Evolutionary conservation across 768 basidiomycete species (phyloP).

Genomic region (Suillus subalutaceus): DNA sequence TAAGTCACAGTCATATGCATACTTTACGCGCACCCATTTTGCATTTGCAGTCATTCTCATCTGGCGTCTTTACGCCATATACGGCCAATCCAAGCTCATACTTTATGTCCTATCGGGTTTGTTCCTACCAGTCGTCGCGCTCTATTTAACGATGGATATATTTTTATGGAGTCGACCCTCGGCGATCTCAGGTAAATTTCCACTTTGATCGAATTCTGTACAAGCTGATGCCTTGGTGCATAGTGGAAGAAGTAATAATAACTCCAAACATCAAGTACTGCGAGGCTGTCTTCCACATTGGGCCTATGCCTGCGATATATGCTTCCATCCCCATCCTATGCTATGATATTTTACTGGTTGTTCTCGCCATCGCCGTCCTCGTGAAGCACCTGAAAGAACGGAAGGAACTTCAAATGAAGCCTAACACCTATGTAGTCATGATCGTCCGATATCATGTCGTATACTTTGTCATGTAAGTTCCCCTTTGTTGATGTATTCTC

Average conservation of each 20-base stretch:
- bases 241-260: not conserved
- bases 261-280: slow-evolving; percentile 1
- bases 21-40: not conserved
- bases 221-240: not conserved
- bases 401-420: not conserved
- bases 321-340: not conserved
- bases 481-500: not conserved
- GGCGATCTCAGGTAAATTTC: not conserved
- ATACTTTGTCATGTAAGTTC: not conserved
- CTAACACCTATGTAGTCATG: not conserved
- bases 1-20: not conserved
- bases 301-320: not conserved
- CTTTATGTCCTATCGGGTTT: not conserved
- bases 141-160: not conserved
- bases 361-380: not conserved
- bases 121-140: not conserved
- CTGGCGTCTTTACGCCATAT: not conserved
- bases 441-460: not conserved
- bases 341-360: not conserved
- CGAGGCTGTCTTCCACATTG: not conserved
- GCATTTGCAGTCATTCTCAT: not conserved
- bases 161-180: not conserved
- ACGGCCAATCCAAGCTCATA: not conserved
- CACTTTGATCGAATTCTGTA: not conserved
- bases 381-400: not conserved